These are phyloP conservation scores for Aspergillus persii DNA, from an alignment of 2,329 filamentous ascomycete genomes.

Conservation along the genomic window DNA sequence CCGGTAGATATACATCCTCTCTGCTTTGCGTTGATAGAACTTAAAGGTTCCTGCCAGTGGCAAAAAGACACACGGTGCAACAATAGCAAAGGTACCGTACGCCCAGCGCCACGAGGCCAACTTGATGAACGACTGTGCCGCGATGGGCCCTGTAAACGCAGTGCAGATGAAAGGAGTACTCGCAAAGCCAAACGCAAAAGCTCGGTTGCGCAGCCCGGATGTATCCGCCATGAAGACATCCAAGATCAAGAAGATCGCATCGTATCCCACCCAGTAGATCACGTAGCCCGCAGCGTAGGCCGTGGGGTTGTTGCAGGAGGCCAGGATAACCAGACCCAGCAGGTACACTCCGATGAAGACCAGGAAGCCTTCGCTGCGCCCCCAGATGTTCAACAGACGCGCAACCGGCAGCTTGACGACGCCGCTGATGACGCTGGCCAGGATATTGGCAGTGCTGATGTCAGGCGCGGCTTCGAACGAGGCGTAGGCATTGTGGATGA, in stretches of 20 bases:
- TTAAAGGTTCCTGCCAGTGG: conserved; percentile 58
- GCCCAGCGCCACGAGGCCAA: conserved; percentile 61
- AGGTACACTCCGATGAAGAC: conserved; percentile 50
- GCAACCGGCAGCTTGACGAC: conserved; percentile 60
- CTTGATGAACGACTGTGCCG: conserved; percentile 52
- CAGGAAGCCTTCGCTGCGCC: conserved; percentile 58
- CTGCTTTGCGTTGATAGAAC: conserved; percentile 58
- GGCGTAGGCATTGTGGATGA: conserved; percentile 53
- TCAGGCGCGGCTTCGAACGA: conserved; percentile 52
- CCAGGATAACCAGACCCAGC: conserved; percentile 59
- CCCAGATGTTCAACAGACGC: conserved; percentile 63
- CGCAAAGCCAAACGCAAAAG: conserved; percentile 59
- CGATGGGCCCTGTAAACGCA: conserved; percentile 54
- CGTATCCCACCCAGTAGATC: conserved; percentile 60
- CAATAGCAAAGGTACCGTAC: conserved; percentile 62
- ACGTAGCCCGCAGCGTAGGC: conserved; percentile 64
- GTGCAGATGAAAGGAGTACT: conserved; percentile 62
- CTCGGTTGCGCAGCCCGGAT: conserved; percentile 58
- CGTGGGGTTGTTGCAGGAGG: conserved; percentile 58
- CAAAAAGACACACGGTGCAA: conserved; percentile 55
- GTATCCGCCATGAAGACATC: conserved; percentile 64
- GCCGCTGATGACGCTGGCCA: conserved; percentile 57
- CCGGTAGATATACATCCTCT: conserved; percentile 52
- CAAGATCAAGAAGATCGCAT: conserved; percentile 56
- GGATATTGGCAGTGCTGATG: conserved; percentile 53